phyloP scores from a whole-genome alignment of 495 filamentous ascomycete genomes.

The Talaromyces thailandensis region DNA sequence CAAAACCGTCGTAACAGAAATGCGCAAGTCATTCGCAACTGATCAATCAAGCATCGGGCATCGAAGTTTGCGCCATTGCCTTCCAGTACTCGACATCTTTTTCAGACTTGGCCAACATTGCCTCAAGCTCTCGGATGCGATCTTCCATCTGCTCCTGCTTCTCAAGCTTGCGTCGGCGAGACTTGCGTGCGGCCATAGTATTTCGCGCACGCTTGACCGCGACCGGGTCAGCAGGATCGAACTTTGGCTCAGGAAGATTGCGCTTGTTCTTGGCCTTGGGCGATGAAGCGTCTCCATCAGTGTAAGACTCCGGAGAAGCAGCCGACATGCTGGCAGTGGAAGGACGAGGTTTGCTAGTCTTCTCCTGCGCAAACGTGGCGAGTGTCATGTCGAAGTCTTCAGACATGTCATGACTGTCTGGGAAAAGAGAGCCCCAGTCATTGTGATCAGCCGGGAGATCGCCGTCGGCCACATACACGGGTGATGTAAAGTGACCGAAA shows the following conservation, averaged over 20 bases:
- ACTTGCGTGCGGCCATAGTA: constrained; percentile 91
- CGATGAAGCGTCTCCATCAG: constrained; percentile 36
- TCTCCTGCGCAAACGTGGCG: not conserved
- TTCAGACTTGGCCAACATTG: constrained; percentile 31
- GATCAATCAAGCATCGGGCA: not conserved
- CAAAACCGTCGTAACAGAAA: constrained; percentile 12
- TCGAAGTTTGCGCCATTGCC: constrained; percentile 31
- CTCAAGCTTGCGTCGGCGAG: constrained; percentile 71
- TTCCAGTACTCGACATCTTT: constrained; percentile 54
- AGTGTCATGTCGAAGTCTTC: constrained; percentile 21
- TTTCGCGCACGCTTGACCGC: constrained; percentile 93
- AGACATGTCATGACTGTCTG: constrained; percentile 29
- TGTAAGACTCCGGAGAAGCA: constrained; percentile 15
- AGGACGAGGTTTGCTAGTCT: constrained; percentile 10
- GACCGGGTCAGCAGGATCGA: constrained; percentile 52
- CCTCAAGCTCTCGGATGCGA: constrained; percentile 41
- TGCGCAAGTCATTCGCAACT: not conserved
- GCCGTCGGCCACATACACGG: constrained; percentile 37
- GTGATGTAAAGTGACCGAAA: constrained; percentile 65
- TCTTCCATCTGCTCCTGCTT: constrained; percentile 54
- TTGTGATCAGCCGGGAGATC: constrained; percentile 22
- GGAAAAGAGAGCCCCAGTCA: constrained; percentile 50
- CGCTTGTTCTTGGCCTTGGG: constrained; percentile 18
- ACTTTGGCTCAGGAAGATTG: constrained; percentile 54
- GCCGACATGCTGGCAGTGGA: constrained; percentile 20